Evolutionary conservation across 2,329 filamentous ascomycete genomes (phyloP), one percentile per base, ranked within the genome.

Genomic region (Pseudonectria buxi): DNA sequence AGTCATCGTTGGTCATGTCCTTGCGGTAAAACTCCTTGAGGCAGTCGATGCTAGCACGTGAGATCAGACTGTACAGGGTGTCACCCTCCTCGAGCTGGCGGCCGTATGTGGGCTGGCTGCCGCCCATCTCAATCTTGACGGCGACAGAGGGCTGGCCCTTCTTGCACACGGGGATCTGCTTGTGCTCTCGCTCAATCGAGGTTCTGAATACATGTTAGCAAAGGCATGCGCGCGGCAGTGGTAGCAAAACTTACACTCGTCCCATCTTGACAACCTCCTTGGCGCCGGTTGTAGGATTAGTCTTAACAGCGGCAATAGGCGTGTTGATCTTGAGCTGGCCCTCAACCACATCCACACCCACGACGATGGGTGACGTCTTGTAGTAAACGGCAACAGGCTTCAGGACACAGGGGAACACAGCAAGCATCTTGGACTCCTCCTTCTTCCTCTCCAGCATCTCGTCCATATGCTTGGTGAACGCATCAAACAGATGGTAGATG

Each of bases 401-500:
- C 37, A 98, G 76, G 26, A 96, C 85, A 57, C 92, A 96, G 25
- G 92, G 94, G 77, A 96, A 98, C 51, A 98, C 90, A 28, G 92
- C 94, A 53, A 92, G 68, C 68, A 95, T 78, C 71, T 96, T 96
- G 55, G 81, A 86, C 55, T 96, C 89, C 56, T 96, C 90, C 72
- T 95, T 95, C 70, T 88, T 89, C 72, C 89, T 83, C 65, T 90
- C 88, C 22, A 82, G 72, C 49, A 95, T 75, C 51, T 85, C 73
- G 22, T 81, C 81, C 85, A 95, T 95, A 64, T 98, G 90, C 62
- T 86, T 86, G 28, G 86, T 96, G 67, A 98, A 98, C 46, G 85
- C 74, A 63, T 98, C 94, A 61, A 98, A 98, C 39, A 98, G 71
- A 63, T 98, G 92, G 65, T 98, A 98, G 57, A 98, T 98, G 53